Evolutionary conservation across 2,329 filamentous ascomycete genomes (phyloP).

Genomic region (Sarocladium kiliense): DNA sequence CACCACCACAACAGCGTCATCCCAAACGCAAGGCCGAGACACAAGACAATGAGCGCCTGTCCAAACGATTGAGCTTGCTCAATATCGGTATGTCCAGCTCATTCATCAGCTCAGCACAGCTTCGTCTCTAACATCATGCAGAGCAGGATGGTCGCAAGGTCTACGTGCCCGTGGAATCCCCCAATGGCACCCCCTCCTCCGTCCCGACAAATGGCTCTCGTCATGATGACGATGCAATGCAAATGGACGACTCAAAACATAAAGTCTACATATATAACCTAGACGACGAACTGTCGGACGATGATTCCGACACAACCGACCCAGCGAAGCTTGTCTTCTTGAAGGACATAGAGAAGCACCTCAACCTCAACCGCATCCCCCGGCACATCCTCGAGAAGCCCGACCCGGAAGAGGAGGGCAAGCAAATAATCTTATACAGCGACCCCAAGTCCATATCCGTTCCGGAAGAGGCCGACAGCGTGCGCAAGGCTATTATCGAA

Average conservation of each 20-base stretch:
- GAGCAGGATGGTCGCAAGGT: constrained; percentile 59
- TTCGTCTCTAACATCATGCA: constrained; percentile 24
- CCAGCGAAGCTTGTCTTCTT: constrained; percentile 69
- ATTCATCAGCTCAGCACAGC: background rate
- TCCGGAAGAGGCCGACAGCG: constrained; percentile 68
- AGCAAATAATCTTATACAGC: constrained; percentile 79
- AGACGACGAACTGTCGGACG: constrained; percentile 68
- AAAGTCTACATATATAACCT: constrained; percentile 89
- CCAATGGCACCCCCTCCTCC: constrained; percentile 14
- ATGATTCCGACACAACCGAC: constrained; percentile 26
- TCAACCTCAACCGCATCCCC: constrained; percentile 66
- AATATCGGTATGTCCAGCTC: constrained; percentile 66
- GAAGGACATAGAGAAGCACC: constrained; percentile 77
- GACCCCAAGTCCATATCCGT: constrained; percentile 73
- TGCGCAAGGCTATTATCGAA: constrained; percentile 80
- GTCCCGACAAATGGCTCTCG: background rate
- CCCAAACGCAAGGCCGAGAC: constrained; percentile 55
- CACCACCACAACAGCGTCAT: constrained; percentile 9
- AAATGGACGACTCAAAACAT: constrained; percentile 79
- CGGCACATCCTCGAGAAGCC: constrained; percentile 56
- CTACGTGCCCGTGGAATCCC: constrained; percentile 58
- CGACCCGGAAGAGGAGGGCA: constrained; percentile 50
- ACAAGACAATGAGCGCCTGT: constrained; percentile 66
- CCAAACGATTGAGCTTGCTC: constrained; percentile 76
- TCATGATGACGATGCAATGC: constrained; percentile 60